A percentile compares a stretch with the other conserved stretches of the same genome.
Evolutionary conservation across 2,329 filamentous ascomycete genomes (phyloP).

Genomic region (Parasarocladium wereldwijsianum): DNA sequence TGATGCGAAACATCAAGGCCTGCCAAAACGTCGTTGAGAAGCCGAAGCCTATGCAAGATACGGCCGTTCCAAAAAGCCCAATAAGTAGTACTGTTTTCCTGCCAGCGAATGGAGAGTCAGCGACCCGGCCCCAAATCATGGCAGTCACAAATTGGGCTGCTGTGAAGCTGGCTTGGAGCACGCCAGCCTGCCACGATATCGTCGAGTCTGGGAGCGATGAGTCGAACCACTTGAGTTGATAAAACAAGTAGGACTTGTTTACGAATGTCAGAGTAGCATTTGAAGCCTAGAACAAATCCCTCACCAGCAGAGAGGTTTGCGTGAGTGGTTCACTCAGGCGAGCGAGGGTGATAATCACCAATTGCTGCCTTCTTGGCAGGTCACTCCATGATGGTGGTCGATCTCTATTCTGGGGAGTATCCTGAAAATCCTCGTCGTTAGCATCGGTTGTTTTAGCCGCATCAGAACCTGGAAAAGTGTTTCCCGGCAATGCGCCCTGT

Average conservation of each 20-base stretch:
- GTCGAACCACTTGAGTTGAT: slow-evolving; percentile 63
- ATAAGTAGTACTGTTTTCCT: slow-evolving; percentile 68
- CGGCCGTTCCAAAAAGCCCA: slow-evolving; percentile 52
- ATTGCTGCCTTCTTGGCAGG: slow-evolving; percentile 62
- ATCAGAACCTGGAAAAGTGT: no score
- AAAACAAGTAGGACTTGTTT: slow-evolving; percentile 61
- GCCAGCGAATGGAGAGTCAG: slow-evolving; percentile 47
- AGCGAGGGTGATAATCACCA: slow-evolving; percentile 63
- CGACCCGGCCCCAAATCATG: slow-evolving; percentile 65
- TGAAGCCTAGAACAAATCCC: not conserved
- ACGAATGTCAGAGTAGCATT: not conserved
- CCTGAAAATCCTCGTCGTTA: no score
- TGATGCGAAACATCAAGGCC: slow-evolving; percentile 55
- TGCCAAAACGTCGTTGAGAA: slow-evolving; percentile 51
- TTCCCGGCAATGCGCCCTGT: no score
- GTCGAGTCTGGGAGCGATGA: slow-evolving; percentile 36
- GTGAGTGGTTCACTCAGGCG: slow-evolving; percentile 71
- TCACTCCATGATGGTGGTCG: slow-evolving; percentile 40
- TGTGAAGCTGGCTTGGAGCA: slow-evolving; percentile 60
- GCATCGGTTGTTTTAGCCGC: no score
- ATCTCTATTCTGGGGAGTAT: not conserved
- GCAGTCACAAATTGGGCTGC: slow-evolving; percentile 72
- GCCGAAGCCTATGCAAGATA: slow-evolving; percentile 40
- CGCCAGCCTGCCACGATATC: slow-evolving; percentile 60
- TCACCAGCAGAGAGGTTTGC: slow-evolving; percentile 52